Percentiles rank a stretch among this genome's conserved stretches.
Conservation (phyloP, 2,329 filamentous ascomycete genomes). For the Calonectria hawksworthii region DNA sequence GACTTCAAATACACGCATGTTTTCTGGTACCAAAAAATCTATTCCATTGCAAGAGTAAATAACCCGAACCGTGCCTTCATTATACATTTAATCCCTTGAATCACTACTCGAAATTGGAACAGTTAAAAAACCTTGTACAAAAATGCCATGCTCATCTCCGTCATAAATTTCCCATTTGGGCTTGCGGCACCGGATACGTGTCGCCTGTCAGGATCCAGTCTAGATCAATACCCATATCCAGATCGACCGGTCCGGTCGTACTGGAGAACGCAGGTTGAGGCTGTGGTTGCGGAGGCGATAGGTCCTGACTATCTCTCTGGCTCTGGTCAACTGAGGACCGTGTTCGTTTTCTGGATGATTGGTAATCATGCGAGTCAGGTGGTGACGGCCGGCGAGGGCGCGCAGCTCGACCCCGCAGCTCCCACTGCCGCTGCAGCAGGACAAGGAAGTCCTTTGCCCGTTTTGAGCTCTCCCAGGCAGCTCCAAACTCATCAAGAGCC, state of each 20-base stretch:
- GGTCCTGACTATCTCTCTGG: conserved; percentile 1
- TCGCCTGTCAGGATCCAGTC: conserved; percentile 40
- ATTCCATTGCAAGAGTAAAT: background rate
- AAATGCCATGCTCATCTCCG: background rate
- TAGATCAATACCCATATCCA: conserved; percentile 34
- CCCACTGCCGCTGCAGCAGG: conserved; percentile 41
- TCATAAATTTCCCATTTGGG: conserved; percentile 2
- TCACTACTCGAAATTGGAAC: background rate
- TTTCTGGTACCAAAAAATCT: background rate
- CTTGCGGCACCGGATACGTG: conserved; percentile 21
- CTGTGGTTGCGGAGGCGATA: conserved; percentile 20
- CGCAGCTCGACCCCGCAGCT: conserved; percentile 24
- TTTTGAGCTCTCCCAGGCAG: conserved; percentile 44
- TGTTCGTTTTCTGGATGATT: conserved; percentile 34
- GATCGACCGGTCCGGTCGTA: conserved; percentile 25
- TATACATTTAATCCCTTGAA: background rate
- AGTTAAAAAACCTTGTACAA: background rate
- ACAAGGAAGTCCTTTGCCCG: conserved; percentile 40
- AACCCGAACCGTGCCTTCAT: background rate
- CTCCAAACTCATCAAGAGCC: conserved; percentile 40
- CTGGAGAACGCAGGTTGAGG: conserved; percentile 22
- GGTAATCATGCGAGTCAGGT: background rate
- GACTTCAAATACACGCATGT: background rate
- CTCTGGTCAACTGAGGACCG: conserved; percentile 26
- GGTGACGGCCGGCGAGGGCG: conserved; percentile 18